Evolutionary conservation across 2,329 filamentous ascomycete genomes (phyloP), one percentile per base, ranked within the genome.

Genomic region (Fusarium anguioides): DNA sequence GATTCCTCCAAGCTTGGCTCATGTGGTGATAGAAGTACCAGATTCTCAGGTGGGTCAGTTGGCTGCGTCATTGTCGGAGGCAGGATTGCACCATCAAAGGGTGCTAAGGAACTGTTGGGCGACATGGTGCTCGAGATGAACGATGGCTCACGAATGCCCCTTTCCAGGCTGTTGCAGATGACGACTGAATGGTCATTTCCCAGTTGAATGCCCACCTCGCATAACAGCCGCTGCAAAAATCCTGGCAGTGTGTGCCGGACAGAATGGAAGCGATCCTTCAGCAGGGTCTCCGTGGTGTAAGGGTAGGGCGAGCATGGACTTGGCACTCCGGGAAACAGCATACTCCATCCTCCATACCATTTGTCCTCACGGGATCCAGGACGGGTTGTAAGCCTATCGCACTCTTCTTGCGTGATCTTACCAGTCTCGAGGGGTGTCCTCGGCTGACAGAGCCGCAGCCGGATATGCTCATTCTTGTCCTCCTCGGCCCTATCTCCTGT

Each of bases 361-460:
- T 45, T 51, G 0, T 45, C 20, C 3, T 8, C 4, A 1, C 15
- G 37, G 20, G 37, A 2, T 4, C 48, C 48, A 9, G 2, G 37
- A 1, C 31, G 5, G 0, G 20, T 12, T 0, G 0, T 1, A 2
- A 51, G 37, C 8, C 1, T 24, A 0, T 33, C 5, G 9, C 45
- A 51, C 9, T 51, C 48, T 1, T 0, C 0, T 12, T 12, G 0
- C 7, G 33, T 5, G 8, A 51, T 17, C 0, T 17, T 9, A 0
- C 48, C 48, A 1, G 37, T 33, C 1, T 12, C 37, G 0, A 45
- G 4, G 5, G 5, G 6, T 0, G 37, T 45, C 2, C 11, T 1
- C 1, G 4, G 2, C 0, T 0, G 6, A n/a, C n/a, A n/a, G n/a
- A n/a, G n/a, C n/a, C n/a, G 11, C 48, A 51, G 6, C 2, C 8